Conservation (phyloP, 495 filamentous ascomycete species). For the Sabuloglossum arenarium region DNA sequence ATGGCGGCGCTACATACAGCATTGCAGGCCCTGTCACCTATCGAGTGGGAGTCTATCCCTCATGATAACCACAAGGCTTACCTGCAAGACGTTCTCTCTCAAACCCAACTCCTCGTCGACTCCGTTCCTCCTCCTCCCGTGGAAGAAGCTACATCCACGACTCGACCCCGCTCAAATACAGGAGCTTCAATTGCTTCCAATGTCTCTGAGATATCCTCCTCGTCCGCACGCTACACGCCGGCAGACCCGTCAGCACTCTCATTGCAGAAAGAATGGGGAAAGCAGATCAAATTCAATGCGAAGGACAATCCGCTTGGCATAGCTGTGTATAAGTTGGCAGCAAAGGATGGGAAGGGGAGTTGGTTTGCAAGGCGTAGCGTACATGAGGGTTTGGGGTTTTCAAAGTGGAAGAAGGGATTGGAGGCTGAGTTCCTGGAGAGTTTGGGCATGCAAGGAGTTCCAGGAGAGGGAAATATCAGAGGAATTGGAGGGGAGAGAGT, state of each 20-base stretch:
- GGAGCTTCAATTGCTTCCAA: conserved; percentile 20
- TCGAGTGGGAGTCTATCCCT: conserved; percentile 41
- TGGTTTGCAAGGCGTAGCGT: conserved; percentile 85
- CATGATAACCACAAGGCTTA: conserved; percentile 29
- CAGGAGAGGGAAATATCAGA: conserved; percentile 49
- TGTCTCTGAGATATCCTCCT: conserved; percentile 27
- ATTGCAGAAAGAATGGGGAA: conserved; percentile 70
- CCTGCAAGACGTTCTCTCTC: conserved; percentile 36
- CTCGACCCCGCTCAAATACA: conserved; percentile 15
- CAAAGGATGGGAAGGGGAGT: conserved; percentile 59
- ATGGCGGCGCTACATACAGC: conserved; percentile 53
- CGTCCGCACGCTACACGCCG: conserved; percentile 28
- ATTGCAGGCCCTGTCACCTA: conserved; percentile 51
- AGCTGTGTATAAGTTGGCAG: conserved; percentile 55
- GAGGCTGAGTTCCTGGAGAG: conserved; percentile 41
- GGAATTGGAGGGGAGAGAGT: conserved; percentile 65
- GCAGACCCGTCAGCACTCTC: conserved; percentile 23
- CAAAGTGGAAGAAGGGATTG: conserved; percentile 41
- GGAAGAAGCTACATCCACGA: conserved; percentile 14
- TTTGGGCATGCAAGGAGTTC: conserved; percentile 33
- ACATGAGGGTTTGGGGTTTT: conserved; percentile 54
- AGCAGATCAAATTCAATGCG: conserved; percentile 47
- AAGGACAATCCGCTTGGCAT: conserved; percentile 62
- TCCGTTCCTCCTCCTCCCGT: conserved; percentile 47
- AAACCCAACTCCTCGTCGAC: conserved; percentile 50